Conservation (phyloP, 2,329 filamentous ascomycete genomes). For the Exserohilum rostratum region DNA sequence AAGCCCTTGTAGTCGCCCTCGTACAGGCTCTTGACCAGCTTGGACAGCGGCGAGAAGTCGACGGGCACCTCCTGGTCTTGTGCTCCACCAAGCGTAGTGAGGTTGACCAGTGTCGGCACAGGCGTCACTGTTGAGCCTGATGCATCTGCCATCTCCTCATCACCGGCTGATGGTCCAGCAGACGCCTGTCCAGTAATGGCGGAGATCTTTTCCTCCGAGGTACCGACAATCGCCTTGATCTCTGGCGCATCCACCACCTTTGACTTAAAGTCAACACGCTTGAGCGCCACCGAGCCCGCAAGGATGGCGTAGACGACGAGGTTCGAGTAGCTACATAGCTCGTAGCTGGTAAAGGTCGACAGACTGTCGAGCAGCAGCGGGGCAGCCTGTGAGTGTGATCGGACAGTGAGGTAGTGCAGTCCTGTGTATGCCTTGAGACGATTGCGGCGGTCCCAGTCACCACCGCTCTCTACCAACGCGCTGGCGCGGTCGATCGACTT, state of each 20-base stretch:
- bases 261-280: slow-evolving; percentile 97
- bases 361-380: slow-evolving; percentile 94
- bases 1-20: slow-evolving; percentile 92
- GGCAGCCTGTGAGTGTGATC: slow-evolving; percentile 86
- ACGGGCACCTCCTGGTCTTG: slow-evolving; percentile 80
- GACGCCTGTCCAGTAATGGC: slow-evolving; percentile 81
- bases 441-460: slow-evolving; percentile 98
- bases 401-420: slow-evolving; percentile 87
- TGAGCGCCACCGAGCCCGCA: slow-evolving; percentile 89
- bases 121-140: slow-evolving; percentile 56
- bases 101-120: slow-evolving; percentile 77
- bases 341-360: slow-evolving; percentile 98
- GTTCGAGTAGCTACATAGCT: slow-evolving; percentile 94
- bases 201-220: slow-evolving; percentile 84
- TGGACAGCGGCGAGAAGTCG: slow-evolving; percentile 87
- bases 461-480: slow-evolving; percentile 88
- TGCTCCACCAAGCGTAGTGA: slow-evolving; percentile 82
- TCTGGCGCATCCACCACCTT: slow-evolving; percentile 98
- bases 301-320: slow-evolving; percentile 96
- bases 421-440: slow-evolving; percentile 98
- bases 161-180: slow-evolving; percentile 75
- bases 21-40: slow-evolving; percentile 90
- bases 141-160: slow-evolving; percentile 75
- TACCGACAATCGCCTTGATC: slow-evolving; percentile 94
- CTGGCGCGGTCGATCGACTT: slow-evolving; percentile 91